These are phyloP conservation scores for Russula virescens DNA, from an alignment of 768 basidiomycete species.

Conservation along the genomic window DNA sequence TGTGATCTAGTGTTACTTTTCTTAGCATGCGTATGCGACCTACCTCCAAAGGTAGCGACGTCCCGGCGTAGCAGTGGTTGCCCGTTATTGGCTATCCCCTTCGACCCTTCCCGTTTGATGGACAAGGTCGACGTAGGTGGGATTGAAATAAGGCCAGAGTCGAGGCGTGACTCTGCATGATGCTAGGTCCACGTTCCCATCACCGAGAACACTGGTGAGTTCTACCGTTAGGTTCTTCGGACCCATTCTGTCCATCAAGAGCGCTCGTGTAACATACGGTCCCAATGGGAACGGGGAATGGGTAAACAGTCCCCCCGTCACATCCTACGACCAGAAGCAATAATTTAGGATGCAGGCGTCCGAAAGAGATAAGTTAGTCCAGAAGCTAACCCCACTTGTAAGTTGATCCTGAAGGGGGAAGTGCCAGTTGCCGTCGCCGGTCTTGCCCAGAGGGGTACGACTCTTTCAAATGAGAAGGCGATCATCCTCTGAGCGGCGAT, in stretches of 20 bases:
- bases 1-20: neutral
- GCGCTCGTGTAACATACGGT: conserved; percentile 7
- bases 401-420: neutral
- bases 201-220: neutral
- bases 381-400: neutral
- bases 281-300: neutral
- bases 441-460: neutral
- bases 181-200: neutral
- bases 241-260: neutral
- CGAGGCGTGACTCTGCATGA: neutral
- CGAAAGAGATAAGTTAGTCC: neutral
- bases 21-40: neutral
- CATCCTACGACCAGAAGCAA: neutral
- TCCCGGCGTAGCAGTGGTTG: no score
- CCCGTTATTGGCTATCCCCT: neutral
- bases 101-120: neutral
- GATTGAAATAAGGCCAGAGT: neutral
- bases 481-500: conserved; percentile 7
- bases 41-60: neutral
- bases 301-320: neutral
- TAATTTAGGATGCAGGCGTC: neutral
- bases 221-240: neutral
- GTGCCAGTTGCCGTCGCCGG: no score
- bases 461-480: neutral
- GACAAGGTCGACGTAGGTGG: neutral